These are phyloP conservation scores for Nakazawaea wyomingensis DNA, from an alignment of 805 yeast genomes.

Conservation along the genomic window DNA sequence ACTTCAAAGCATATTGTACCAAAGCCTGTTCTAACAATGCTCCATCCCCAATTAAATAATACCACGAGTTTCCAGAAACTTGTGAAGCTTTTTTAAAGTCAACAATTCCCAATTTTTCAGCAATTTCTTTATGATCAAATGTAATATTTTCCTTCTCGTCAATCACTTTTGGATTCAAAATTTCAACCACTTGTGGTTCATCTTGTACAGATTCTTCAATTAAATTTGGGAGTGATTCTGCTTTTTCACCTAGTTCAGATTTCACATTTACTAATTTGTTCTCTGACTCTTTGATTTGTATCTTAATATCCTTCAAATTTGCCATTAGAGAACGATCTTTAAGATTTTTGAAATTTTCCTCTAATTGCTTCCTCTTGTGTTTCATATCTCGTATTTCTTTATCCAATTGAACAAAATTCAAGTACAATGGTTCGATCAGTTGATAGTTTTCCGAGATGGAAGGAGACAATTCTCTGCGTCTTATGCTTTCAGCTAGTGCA, in stretches of 20 bases:
- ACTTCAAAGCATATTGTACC: conserved; percentile 66
- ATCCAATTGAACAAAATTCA: conserved; percentile 12
- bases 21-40: conserved; percentile 88
- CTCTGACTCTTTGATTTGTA: conserved; percentile 25
- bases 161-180: conserved; percentile 40
- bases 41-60: conserved; percentile 77
- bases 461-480: conserved; percentile 25
- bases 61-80: conserved; percentile 84
- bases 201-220: conserved; percentile 43
- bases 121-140: conserved; percentile 68
- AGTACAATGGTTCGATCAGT: conserved; percentile 19
- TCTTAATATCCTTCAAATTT: conserved; percentile 25
- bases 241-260: conserved; percentile 30
- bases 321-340: conserved; percentile 16
- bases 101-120: conserved; percentile 56
- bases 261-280: conserved; percentile 26
- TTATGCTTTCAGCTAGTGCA: conserved; percentile 24
- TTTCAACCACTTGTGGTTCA: conserved; percentile 40
- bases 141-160: conserved; percentile 17
- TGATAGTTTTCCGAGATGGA: conserved; percentile 7
- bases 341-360: conserved; percentile 17
- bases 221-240: conserved; percentile 59
- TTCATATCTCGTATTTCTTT: conserved; percentile 18
- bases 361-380: conserved; percentile 18
- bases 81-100: conserved; percentile 70